phyloP scores from a whole-genome alignment of 2,329 filamentous ascomycete species.

The Sporothrix variecibatus region DNA sequence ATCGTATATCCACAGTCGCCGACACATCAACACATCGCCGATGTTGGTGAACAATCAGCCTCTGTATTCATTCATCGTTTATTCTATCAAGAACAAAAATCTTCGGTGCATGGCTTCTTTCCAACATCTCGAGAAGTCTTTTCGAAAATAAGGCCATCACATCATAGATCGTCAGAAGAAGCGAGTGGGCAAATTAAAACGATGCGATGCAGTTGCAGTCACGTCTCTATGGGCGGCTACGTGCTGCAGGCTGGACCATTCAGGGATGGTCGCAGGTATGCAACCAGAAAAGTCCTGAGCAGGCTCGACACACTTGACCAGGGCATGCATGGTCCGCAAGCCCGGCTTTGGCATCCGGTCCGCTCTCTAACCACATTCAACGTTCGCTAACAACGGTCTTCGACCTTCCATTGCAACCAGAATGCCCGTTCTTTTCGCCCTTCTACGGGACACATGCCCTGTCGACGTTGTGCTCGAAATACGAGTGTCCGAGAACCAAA shows the following conservation, averaged over 20 bases:
- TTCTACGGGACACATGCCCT: background rate
- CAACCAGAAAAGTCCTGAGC: background rate
- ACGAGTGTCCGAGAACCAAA: background rate
- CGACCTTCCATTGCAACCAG: background rate
- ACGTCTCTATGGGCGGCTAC: slow-evolving; percentile 4
- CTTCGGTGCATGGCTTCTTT: background rate
- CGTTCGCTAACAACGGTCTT: background rate
- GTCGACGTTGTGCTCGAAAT: background rate
- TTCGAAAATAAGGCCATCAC: background rate
- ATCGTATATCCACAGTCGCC: too few species aligned
- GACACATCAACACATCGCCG: too few species aligned
- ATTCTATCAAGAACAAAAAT: background rate
- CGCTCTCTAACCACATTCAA: background rate
- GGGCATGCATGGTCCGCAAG: background rate
- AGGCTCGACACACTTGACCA: background rate
- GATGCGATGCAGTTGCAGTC: background rate
- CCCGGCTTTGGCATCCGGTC: background rate
- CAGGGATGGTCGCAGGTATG: background rate
- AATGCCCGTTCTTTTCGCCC: background rate
- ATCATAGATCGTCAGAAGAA: background rate
- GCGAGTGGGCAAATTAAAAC: background rate
- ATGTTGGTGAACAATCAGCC: too few species aligned
- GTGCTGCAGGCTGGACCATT: background rate
- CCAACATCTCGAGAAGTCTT: background rate
- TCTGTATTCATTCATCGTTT: background rate